Base-by-base conservation (phyloP, 192 early-diverging fungal genomes). In the Backusella psychrophila region DNA sequence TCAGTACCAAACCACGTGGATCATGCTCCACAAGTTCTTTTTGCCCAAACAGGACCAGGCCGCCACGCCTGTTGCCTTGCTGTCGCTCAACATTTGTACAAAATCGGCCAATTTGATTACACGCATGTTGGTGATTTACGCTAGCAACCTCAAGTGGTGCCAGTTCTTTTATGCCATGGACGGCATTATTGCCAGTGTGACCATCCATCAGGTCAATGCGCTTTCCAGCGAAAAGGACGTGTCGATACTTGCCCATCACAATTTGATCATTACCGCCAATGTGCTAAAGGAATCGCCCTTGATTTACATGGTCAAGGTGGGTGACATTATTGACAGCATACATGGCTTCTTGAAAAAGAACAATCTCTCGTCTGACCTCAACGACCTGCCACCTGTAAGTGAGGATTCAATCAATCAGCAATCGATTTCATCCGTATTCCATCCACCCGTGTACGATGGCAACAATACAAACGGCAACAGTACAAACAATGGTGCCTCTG, bases 11-110 rank as follows among this genome's bases (percentile, higher is more conserved):
- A 83, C 82, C 3, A 83, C 82, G 1, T 83, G 82, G 82, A 83
- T 83, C 36, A 83, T 83, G 82, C 73, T 83, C 17, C 82, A 83
- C 63, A 78, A 83, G 42, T 83, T 83, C 79, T 83, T 83, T 42
- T 75, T 83, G 46, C 82, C 82, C 29, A 83, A 83, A 29, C 76
- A 83, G 53, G 79, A 83, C 56, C 82, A 83, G 65, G 80, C 82
- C 0, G 82, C 82, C 17, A 83, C 82, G 11, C 82, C 82, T 42
- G 82, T 83, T 0, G 82, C 82, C 17, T 35, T 83, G 17, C 15
- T 83, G 12, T 83, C 82, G 0, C 75, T 83, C 38, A 83, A 83
- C 52, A 83, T 83, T 2, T 83, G 82, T 56, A 83, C 82, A n/a
- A 83, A 83, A 31, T 80, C 82, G 0, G 82, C 82, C 44, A 83